Evolutionary conservation across 2,329 filamentous ascomycete species (phyloP).

Genomic region (Trichoderma guizhouense): DNA sequence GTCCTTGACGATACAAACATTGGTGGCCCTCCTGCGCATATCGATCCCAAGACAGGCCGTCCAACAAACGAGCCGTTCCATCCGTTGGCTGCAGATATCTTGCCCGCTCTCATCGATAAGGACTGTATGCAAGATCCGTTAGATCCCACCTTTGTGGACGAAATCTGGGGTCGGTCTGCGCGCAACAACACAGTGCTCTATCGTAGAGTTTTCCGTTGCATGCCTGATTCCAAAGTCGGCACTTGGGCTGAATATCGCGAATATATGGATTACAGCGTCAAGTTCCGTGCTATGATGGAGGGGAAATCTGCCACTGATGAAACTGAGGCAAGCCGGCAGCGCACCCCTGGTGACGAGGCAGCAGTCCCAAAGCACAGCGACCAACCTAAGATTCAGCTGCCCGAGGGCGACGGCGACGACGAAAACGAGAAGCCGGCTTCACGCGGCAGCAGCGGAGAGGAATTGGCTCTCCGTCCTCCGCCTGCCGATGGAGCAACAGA

Average conservation of each 20-base stretch:
- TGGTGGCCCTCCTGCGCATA: conserved; percentile 64
- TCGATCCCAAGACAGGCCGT: conserved; percentile 49
- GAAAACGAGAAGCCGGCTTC: conserved; percentile 34
- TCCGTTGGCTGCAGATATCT: conserved; percentile 64
- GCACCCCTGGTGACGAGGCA: conserved; percentile 33
- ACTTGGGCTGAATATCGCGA: conserved; percentile 93
- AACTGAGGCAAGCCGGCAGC: conserved; percentile 35
- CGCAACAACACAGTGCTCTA: conserved; percentile 95
- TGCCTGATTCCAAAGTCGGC: conserved; percentile 91
- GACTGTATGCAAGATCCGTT: conserved; percentile 95
- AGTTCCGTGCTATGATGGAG: conserved; percentile 68
- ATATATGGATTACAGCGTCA: conserved; percentile 70
- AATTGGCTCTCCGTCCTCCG: conserved; percentile 13
- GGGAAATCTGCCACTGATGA: conserved; percentile 52
- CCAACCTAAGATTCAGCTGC: conserved; percentile 31
- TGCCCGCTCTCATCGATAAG: conserved; percentile 70
- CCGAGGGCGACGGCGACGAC: conserved; percentile 23
- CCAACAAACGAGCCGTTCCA: conserved; percentile 45
- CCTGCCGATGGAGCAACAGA: conserved; percentile 25
- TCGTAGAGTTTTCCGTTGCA: conserved; percentile 89
- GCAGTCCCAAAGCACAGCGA: conserved; percentile 35
- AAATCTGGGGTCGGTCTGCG: conserved; percentile 83
- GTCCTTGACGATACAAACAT: conserved; percentile 76
- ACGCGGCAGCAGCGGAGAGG: conserved; percentile 9
- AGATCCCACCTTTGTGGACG: conserved; percentile 75